Conservation (phyloP, 441 rosid species). For the Hura crepitans region DNA sequence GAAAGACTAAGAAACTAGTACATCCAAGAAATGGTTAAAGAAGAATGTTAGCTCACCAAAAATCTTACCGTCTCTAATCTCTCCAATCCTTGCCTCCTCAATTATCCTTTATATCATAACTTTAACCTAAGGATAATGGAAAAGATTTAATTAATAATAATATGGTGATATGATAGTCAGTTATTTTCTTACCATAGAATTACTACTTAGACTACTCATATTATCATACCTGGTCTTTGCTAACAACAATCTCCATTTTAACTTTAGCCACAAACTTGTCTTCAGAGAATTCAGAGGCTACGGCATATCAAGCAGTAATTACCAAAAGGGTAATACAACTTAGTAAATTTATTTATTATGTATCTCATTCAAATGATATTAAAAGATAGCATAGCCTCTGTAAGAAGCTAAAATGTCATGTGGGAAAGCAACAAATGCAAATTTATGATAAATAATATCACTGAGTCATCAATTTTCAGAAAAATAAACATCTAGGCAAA, state of each 20-base stretch:
- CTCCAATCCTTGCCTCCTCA: slow-evolving; percentile 78
- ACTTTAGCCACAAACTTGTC: slow-evolving; percentile 85
- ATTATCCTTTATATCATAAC: slow-evolving; percentile 65
- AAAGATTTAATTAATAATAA: slow-evolving; percentile 9
- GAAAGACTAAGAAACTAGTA: neutral
- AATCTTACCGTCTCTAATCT: slow-evolving; percentile 91
- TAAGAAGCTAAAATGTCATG: too few relatives aligned
- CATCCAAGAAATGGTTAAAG: too few relatives aligned
- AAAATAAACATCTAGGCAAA: neutral
- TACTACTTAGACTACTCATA: neutral
- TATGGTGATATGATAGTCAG: neutral
- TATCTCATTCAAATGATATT: neutral
- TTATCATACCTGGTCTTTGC: slow-evolving; percentile 63
- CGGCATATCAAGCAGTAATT: too few relatives aligned
- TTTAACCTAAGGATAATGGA: slow-evolving; percentile 49
- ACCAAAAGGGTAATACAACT: neutral
- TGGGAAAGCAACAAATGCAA: neutral
- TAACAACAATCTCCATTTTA: slow-evolving; percentile 85
- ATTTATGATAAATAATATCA: too few relatives aligned
- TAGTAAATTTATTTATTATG: neutral
- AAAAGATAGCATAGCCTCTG: too few relatives aligned
- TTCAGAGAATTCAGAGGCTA: slow-evolving; percentile 89
- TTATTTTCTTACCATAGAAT: neutral
- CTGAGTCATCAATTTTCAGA: too few relatives aligned
- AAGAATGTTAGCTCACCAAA: slow-evolving; percentile 45